phyloP scores from a whole-genome alignment of 768 basidiomycete species.

The Agrocybe pediades region DNA sequence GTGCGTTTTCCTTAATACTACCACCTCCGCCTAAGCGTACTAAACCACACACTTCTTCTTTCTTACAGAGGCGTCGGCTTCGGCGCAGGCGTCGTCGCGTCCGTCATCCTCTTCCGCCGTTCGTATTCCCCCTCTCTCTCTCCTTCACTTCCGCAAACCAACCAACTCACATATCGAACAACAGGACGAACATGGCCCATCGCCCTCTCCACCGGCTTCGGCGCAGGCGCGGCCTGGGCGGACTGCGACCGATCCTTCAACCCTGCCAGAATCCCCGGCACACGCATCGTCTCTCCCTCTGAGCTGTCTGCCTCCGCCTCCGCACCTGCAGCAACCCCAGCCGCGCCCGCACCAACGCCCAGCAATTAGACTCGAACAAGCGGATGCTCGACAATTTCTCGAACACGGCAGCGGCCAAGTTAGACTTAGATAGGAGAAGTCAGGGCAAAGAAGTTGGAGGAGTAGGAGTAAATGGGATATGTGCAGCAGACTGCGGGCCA shows the following conservation, averaged over 20 bases:
- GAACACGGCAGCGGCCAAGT: not conserved
- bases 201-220: slow-evolving; percentile 83
- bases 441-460: not conserved
- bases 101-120: slow-evolving; percentile 92
- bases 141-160: not conserved
- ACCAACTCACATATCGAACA: slow-evolving; percentile 7
- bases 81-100: slow-evolving; percentile 84
- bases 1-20: slow-evolving; percentile 42
- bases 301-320: no score
- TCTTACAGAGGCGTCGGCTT: slow-evolving; percentile 78
- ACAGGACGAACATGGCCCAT: slow-evolving; percentile 93
- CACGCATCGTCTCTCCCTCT: slow-evolving; percentile 60
- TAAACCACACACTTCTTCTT: slow-evolving; percentile 13
- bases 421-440: not conserved
- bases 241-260: slow-evolving; percentile 96
- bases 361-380: slow-evolving; percentile 28
- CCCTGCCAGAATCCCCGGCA: slow-evolving; percentile 85
- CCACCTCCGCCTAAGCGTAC: not conserved
- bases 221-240: slow-evolving; percentile 83
- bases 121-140: slow-evolving; percentile 36
- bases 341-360: not conserved
- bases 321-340: slow-evolving; percentile 11
- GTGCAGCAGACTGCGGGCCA: no score
- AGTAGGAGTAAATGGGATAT: no score
- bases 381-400: not conserved